A percentile compares a stretch with the other conserved stretches of the same genome.
Evolutionary conservation across 2,329 filamentous ascomycete species (phyloP).

Genomic region (Talaromyces albobiverticillius): DNA sequence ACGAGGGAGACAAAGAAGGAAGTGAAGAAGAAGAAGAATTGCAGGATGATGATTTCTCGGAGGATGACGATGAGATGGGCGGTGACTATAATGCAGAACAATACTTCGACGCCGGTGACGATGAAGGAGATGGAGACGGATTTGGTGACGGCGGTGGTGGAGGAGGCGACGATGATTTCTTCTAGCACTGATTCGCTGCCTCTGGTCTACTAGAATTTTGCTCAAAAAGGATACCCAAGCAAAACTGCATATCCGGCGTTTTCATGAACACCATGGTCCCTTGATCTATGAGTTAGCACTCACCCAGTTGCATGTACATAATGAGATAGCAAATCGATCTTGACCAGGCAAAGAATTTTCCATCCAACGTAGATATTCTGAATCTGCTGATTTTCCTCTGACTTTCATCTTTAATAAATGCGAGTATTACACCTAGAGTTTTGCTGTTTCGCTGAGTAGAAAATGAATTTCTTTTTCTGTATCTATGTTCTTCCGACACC

Average conservation of each 20-base stretch:
- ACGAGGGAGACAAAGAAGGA: conserved; percentile 42
- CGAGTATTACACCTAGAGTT: too few relatives aligned
- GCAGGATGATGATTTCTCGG: conserved; percentile 58
- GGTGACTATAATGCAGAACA: conserved; percentile 65
- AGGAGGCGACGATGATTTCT: conserved; percentile 49
- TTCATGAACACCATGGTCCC: not conserved
- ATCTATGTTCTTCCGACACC: too few relatives aligned
- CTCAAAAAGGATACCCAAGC: conserved; percentile 14
- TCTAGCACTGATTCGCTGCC: conserved; percentile 29
- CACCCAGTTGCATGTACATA: too few relatives aligned
- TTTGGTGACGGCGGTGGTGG: conserved; percentile 54
- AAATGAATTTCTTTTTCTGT: too few relatives aligned
- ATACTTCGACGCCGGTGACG: conserved; percentile 61
- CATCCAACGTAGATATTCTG: not conserved
- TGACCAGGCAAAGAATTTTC: not conserved
- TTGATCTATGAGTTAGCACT: too few relatives aligned
- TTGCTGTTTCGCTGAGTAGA: too few relatives aligned
- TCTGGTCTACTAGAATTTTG: conserved; percentile 2
- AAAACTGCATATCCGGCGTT: not conserved
- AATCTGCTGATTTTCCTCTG: too few relatives aligned
- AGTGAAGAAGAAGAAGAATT: conserved; percentile 52
- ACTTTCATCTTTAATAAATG: too few relatives aligned
- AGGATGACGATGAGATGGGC: conserved; percentile 57
- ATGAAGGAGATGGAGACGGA: conserved; percentile 53
- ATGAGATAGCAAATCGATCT: not conserved